A percentile compares a stretch with the other conserved stretches of the same genome.
These are phyloP conservation scores for Neurospora sp. DNA, from an alignment of 495 filamentous ascomycete genomes.

Conservation along the genomic window DNA sequence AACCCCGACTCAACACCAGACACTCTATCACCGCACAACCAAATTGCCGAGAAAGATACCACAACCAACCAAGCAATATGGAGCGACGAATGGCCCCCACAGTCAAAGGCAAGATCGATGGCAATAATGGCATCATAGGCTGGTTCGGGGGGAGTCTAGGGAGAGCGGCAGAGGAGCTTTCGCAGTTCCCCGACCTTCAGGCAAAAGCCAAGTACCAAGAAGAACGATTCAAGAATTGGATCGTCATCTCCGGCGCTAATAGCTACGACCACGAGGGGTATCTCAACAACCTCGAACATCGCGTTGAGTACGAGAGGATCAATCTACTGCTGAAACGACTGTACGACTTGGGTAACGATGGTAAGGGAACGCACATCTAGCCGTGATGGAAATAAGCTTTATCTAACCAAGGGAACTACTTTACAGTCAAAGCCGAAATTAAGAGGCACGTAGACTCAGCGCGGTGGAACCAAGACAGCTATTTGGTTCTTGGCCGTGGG, in stretches of 20 bases:
- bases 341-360: background rate
- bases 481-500: background rate
- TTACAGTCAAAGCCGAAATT: background rate
- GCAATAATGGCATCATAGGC: background rate
- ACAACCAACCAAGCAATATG: background rate
- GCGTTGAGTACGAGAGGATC: background rate
- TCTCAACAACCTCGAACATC: background rate
- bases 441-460: background rate
- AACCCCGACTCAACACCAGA: background rate
- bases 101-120: background rate
- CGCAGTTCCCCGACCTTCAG: background rate
- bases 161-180: background rate
- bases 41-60: background rate
- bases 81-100: background rate
- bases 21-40: background rate
- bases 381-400: too few relatives aligned
- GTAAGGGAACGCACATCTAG: background rate
- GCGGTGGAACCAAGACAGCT: background rate
- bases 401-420: background rate
- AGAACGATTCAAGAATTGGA: background rate
- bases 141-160: background rate
- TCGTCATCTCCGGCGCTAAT: background rate
- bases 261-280: background rate
- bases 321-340: background rate
- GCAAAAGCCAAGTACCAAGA: background rate